Conservation (phyloP, 352 stramenopile genomes). For the Pythium sp. region DNA sequence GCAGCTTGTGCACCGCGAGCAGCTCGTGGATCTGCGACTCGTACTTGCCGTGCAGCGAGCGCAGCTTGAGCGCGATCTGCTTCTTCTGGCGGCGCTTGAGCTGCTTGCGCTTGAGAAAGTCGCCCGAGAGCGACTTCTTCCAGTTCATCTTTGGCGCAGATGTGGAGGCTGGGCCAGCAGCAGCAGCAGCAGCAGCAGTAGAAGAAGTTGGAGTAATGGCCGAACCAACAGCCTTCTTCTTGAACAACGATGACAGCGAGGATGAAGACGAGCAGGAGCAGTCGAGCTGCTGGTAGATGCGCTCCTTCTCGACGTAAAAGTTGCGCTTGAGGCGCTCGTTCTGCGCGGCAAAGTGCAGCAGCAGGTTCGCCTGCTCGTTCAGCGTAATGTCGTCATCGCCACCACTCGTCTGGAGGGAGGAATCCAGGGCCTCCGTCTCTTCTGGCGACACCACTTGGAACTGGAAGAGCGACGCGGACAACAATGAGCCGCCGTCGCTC, state of each 20-base stretch:
- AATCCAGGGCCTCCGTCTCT: not conserved
- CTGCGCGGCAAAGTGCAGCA: slow-evolving; percentile 48
- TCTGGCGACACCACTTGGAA: slow-evolving; percentile 16
- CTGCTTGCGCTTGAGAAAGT: slow-evolving; percentile 66
- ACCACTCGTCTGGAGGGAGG: not conserved
- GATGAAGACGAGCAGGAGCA: slow-evolving; percentile 31
- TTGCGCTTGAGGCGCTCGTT: slow-evolving; percentile 51
- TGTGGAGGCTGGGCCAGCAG: slow-evolving; percentile 12
- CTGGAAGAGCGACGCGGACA: slow-evolving; percentile 46
- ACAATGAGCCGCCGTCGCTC: slow-evolving; percentile 37
- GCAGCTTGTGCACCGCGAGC: slow-evolving; percentile 42
- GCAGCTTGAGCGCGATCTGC: slow-evolving; percentile 48
- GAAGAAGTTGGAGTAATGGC: not conserved
- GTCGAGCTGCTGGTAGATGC: slow-evolving; percentile 44
- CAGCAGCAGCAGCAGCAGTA: not conserved
- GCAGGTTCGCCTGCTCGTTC: slow-evolving; percentile 35
- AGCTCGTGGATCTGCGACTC: slow-evolving; percentile 39
- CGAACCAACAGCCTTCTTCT: not conserved
- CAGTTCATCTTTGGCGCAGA: slow-evolving; percentile 34
- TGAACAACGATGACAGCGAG: not conserved
- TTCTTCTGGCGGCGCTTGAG: slow-evolving; percentile 74
- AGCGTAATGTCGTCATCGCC: slow-evolving; percentile 15
- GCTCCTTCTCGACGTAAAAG: slow-evolving; percentile 40
- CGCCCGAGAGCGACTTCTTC: slow-evolving; percentile 40
- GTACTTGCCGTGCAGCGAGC: slow-evolving; percentile 45